phyloP scores from a whole-genome alignment of 805 yeast genomes.

The Ogataea salicorniae region DNA sequence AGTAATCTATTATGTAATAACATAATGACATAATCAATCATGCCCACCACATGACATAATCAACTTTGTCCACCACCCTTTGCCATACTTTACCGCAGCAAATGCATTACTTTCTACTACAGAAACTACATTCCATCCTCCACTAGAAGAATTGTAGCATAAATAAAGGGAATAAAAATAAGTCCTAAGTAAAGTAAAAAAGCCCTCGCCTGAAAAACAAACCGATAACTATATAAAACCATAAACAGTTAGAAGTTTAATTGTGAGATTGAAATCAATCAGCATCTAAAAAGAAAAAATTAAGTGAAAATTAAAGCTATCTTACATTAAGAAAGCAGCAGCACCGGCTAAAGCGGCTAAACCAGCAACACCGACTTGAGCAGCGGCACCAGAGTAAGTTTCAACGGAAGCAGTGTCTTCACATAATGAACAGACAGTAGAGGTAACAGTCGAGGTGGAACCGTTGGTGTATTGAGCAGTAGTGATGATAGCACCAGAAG shows the following conservation, averaged over 20 bases:
- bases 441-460: constrained; percentile 1
- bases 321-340: constrained; percentile 23
- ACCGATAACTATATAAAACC: too few relatives aligned
- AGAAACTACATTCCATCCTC: too few relatives aligned
- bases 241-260: background rate
- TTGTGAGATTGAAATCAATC: background rate
- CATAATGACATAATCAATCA: too few relatives aligned
- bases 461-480: constrained; percentile 10
- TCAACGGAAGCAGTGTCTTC: background rate
- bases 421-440: constrained; percentile 2
- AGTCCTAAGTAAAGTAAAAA: too few relatives aligned
- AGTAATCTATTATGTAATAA: too few relatives aligned
- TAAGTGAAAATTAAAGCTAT: background rate
- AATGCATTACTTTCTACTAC: too few relatives aligned
- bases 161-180: too few relatives aligned
- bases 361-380: constrained; percentile 21
- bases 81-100: too few relatives aligned
- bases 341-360: constrained; percentile 21
- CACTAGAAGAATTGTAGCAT: too few relatives aligned
- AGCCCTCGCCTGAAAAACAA: too few relatives aligned
- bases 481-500: constrained; percentile 8
- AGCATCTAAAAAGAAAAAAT: background rate
- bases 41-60: too few relatives aligned
- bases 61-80: too few relatives aligned
- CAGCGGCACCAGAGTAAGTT: constrained; percentile 19